Conservation (phyloP, 257 asterid species). For the Gentiana straminea region DNA sequence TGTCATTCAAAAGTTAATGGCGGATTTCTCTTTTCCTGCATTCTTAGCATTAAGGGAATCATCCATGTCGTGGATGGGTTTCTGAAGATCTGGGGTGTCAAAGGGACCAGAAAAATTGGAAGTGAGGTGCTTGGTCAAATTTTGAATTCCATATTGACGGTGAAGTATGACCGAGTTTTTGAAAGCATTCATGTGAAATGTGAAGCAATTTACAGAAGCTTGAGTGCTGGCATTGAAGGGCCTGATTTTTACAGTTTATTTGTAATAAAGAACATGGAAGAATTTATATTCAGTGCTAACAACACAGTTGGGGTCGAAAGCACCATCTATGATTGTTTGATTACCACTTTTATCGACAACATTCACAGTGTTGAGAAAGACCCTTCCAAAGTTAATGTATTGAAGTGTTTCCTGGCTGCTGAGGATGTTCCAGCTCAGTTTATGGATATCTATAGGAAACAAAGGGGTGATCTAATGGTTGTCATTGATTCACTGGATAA, state of each 20-base stretch:
- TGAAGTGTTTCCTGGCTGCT: constrained; percentile 46
- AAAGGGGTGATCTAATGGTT: constrained; percentile 58
- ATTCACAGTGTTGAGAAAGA: constrained; percentile 54
- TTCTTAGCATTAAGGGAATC: constrained; percentile 55
- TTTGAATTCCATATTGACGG: constrained; percentile 56
- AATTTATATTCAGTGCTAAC: constrained; percentile 37
- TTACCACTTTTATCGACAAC: constrained; percentile 54
- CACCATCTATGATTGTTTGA: constrained; percentile 52
- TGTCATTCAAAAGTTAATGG: constrained; percentile 38
- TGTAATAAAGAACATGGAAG: constrained; percentile 73
- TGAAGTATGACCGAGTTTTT: constrained; percentile 74
- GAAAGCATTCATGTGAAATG: constrained; percentile 52
- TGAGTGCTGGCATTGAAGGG: constrained; percentile 51
- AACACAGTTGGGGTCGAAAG: constrained; percentile 34
- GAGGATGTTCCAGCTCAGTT: constrained; percentile 44
- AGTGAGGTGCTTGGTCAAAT: constrained; percentile 43
- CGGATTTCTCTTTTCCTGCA: constrained; percentile 70
- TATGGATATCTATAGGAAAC: constrained; percentile 44
- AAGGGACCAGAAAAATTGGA: constrained; percentile 38
- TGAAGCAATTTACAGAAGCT: constrained; percentile 47
- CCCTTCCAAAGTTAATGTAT: constrained; percentile 29
- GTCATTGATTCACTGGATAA: constrained; percentile 61
- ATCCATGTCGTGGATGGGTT: constrained; percentile 46
- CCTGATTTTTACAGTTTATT: constrained; percentile 57
- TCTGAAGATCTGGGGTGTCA: constrained; percentile 40